Evolutionary conservation across 2,329 filamentous ascomycete species (phyloP), one percentile per base, ranked within the genome.

Genomic region (Capronia coronata): DNA sequence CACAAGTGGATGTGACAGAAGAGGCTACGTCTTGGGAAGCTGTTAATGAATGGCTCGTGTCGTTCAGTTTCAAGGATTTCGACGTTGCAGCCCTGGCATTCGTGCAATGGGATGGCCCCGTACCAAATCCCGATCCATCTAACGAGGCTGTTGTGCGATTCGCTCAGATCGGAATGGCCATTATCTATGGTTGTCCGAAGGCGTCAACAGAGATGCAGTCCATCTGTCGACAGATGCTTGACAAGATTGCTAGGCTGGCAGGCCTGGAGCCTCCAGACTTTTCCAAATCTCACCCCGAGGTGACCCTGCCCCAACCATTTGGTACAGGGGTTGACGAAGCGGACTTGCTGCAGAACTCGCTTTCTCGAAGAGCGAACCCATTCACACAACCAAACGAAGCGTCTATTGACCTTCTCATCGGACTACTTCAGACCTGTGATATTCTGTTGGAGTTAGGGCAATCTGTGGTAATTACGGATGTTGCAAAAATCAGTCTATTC

Each of bases 1-100:
- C 54, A 14, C 54, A 56, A 27, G 52, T 56, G 1, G 49, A 61
- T 43, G 57, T 51, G 14, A 59, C 49, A 9, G 49, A 21, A 58
- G 52, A 43, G n/a, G 32, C 23, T 21, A 29, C 64, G 55, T 75
- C 72, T 46, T 84, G 80, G 80, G 71, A 79, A 43, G 67, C 71
- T 52, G 68, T 81, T 21, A 82, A 80, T 55, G 68, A 73, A 34
- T 83, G 80, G 80, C 64, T 84, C 18, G 63, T 82, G 35, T 68
- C 71, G 19, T 72, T 71, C 6, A 77, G 79, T 9, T 62, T 71
- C 22, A 65, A 71, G 2, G 68, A 80, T 45, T 73, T 79, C 48
- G 59, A 69, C 1, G 64, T 74, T 18, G 70, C 76, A 35, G 70
- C 75, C 6, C 66, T 68, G 30, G 74, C 75, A 13, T 71, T 81